Conservation (phyloP, 1,284 basidiomycete genomes). For the Cutaneotrichosporon cavernicola region DNA sequence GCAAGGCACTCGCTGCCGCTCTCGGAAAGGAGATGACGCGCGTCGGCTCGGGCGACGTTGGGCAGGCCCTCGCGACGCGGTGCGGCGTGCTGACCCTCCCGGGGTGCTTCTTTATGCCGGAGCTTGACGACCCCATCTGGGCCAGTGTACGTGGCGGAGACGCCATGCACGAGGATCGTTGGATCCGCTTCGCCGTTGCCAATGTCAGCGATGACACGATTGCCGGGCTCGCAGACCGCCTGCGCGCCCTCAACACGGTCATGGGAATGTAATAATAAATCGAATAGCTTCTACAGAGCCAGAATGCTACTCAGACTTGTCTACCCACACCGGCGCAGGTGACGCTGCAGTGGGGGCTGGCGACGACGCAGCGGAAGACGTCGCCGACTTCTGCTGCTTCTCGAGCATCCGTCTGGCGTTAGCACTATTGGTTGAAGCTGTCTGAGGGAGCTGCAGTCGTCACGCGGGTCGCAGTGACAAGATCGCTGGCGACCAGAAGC, state of each 20-base stretch:
- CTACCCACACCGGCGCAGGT: conserved; percentile 12
- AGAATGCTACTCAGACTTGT: conserved; percentile 21
- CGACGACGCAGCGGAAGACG: conserved; percentile 8
- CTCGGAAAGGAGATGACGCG: conserved; percentile 58
- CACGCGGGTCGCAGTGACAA: not conserved
- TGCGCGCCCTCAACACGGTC: conserved; percentile 56
- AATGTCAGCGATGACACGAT: conserved; percentile 70
- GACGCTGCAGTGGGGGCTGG: conserved; percentile 1
- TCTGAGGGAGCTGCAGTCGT: not conserved
- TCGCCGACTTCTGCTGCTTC: conserved; percentile 42
- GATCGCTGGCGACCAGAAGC: not conserved
- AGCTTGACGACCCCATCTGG: conserved; percentile 39
- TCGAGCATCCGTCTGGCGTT: conserved; percentile 41
- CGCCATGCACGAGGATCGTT: conserved; percentile 33
- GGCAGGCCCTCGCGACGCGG: conserved; percentile 62
- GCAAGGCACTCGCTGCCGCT: conserved; percentile 56
- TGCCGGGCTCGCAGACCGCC: conserved; percentile 60
- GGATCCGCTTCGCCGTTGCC: conserved; percentile 67
- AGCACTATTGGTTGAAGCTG: not conserved
- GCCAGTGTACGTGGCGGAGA: conserved; percentile 35
- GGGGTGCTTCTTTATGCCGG: conserved; percentile 64
- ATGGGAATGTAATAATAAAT: conserved; percentile 17
- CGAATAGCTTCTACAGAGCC: conserved; percentile 12
- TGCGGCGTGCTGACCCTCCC: conserved; percentile 69
- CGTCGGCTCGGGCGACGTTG: conserved; percentile 59